Conservation (phyloP, 2,329 filamentous ascomycete species). For the Cytospora chrysosperma region DNA sequence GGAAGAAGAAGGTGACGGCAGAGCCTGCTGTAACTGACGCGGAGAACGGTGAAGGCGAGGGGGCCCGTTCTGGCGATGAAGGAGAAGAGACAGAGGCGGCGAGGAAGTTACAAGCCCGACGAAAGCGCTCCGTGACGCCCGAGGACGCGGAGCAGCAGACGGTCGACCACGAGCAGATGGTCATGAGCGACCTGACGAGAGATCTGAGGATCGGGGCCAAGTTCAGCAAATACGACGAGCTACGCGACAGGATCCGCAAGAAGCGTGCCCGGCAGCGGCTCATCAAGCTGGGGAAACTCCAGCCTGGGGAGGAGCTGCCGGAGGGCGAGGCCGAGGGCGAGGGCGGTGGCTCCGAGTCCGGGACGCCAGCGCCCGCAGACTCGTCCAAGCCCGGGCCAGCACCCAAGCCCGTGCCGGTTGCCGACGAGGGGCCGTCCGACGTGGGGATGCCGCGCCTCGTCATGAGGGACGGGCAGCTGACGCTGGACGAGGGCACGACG, state of each 20-base stretch:
- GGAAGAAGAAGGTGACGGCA: slow-evolving; percentile 19
- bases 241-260: slow-evolving; percentile 64
- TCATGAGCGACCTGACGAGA: slow-evolving; percentile 70
- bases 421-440: slow-evolving; percentile 1
- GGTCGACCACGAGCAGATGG: slow-evolving; percentile 66
- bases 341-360: slow-evolving; percentile 19
- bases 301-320: slow-evolving; percentile 13
- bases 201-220: slow-evolving; percentile 66
- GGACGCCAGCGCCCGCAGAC: slow-evolving; percentile 18
- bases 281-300: slow-evolving; percentile 20
- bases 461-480: slow-evolving; percentile 70
- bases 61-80: slow-evolving; percentile 26
- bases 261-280: slow-evolving; percentile 29
- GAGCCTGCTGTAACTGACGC: not conserved
- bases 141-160: slow-evolving; percentile 61
- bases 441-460: slow-evolving; percentile 51
- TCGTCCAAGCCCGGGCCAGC: slow-evolving; percentile 26
- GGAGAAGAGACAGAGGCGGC: slow-evolving; percentile 28
- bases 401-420: slow-evolving; percentile 32
- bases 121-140: slow-evolving; percentile 54
- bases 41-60: not conserved
- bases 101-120: slow-evolving; percentile 29
- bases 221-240: slow-evolving; percentile 71
- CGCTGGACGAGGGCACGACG: slow-evolving; percentile 67
- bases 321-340: slow-evolving; percentile 24